A percentile compares a stretch with the other conserved stretches of the same genome.
Evolutionary conservation across 768 basidiomycete species (phyloP).

Genomic region (Lentinus brumalis): DNA sequence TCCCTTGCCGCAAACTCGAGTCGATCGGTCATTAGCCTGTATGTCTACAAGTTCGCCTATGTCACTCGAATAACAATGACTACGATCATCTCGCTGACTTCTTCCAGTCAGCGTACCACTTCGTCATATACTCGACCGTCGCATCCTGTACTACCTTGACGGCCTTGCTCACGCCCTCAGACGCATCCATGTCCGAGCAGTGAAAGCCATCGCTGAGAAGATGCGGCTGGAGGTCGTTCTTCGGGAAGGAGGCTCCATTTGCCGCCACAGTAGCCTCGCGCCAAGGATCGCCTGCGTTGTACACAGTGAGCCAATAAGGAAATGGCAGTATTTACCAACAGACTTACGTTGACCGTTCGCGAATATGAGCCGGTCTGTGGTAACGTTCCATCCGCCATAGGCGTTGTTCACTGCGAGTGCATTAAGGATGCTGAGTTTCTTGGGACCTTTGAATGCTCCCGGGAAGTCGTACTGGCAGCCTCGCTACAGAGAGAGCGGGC

Average conservation of each 20-base stretch:
- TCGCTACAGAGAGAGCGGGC: constrained; percentile 39
- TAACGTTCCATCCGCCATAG: constrained; percentile 68
- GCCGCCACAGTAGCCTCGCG: constrained; percentile 68
- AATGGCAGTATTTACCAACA: background rate
- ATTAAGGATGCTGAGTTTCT: constrained; percentile 50
- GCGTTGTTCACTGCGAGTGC: constrained; percentile 43
- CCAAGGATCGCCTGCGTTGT: constrained; percentile 65
- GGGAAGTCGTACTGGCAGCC: constrained; percentile 68
- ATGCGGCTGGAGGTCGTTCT: constrained; percentile 57
- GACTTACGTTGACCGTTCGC: constrained; percentile 65
- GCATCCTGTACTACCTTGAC: constrained; percentile 53
- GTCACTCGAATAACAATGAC: no score
- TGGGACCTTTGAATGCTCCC: constrained; percentile 45
- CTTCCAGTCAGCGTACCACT: constrained; percentile 46
- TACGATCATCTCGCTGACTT: no score
- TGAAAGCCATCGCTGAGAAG: constrained; percentile 65
- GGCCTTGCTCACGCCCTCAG: constrained; percentile 47
- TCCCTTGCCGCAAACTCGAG: no score
- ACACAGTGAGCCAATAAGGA: background rate
- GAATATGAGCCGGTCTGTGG: constrained; percentile 61
- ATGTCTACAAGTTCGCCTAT: no score
- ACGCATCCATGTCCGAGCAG: constrained; percentile 54
- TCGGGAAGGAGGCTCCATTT: constrained; percentile 43
- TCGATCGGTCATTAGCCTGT: no score
- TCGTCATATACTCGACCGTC: constrained; percentile 51